Conservation (phyloP, 1,139 yeast genomes). For the Saccharomyces hybrid region DNA sequence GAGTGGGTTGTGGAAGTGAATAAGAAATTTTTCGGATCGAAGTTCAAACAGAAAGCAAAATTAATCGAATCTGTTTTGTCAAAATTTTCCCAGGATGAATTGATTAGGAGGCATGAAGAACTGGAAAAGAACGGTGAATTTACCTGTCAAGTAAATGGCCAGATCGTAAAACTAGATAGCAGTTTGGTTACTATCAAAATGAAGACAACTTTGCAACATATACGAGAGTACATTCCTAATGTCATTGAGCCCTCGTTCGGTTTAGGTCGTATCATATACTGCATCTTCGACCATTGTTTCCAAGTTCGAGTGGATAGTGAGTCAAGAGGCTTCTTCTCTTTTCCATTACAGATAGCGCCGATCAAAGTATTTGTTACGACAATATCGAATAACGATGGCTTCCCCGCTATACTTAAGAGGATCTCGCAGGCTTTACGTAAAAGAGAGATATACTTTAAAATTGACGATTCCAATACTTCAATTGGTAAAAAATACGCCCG, state of each 20-base stretch:
- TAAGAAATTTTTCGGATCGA: slow-evolving; percentile 95
- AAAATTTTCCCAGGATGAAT: slow-evolving; percentile 75
- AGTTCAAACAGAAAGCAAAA: slow-evolving; percentile 94
- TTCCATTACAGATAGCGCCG: slow-evolving; percentile 96
- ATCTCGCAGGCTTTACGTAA: slow-evolving; percentile 65
- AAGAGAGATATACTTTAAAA: slow-evolving; percentile 86
- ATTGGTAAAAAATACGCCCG: slow-evolving; percentile 93
- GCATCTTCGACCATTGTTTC: slow-evolving; percentile 88
- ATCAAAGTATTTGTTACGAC: slow-evolving; percentile 95
- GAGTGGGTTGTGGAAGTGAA: slow-evolving; percentile 76
- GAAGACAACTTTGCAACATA: slow-evolving; percentile 75
- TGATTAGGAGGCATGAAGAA: slow-evolving; percentile 68
- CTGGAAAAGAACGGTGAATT: slow-evolving; percentile 57
- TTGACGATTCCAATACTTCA: slow-evolving; percentile 95
- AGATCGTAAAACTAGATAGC: slow-evolving; percentile 46
- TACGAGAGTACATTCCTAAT: slow-evolving; percentile 93
- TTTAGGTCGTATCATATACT: slow-evolving; percentile 93
- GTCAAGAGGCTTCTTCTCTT: slow-evolving; percentile 85
- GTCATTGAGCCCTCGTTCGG: slow-evolving; percentile 99
- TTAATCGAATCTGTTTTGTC: slow-evolving; percentile 74
- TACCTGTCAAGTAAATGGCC: slow-evolving; percentile 51
- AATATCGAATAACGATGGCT: slow-evolving; percentile 73
- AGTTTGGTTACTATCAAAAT: slow-evolving; percentile 69
- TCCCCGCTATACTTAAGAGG: slow-evolving; percentile 66
- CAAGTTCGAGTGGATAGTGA: slow-evolving; percentile 92